Evolutionary conservation across 441 rosid genomes (phyloP).

Genomic region (Populus hybrid): DNA sequence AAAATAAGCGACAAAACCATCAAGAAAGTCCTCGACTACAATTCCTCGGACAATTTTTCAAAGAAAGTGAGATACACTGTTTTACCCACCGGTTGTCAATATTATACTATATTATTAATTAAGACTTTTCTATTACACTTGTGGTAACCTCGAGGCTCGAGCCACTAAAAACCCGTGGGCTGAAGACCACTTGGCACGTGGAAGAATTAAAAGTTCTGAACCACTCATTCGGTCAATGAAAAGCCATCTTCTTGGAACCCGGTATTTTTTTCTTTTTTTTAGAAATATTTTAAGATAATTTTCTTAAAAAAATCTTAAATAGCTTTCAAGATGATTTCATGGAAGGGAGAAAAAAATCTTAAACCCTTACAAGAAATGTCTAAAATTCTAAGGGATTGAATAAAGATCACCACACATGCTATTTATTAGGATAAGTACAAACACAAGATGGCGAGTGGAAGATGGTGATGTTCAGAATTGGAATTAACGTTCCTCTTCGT

Average conservation of each 20-base stretch:
- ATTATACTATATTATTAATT: neutral
- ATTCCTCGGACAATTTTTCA: too few species aligned
- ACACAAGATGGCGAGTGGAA: neutral
- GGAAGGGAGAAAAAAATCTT: too few species aligned
- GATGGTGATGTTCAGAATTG: neutral
- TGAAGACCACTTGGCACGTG: neutral
- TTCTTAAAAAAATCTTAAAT: too few species aligned
- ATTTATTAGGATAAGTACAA: neutral
- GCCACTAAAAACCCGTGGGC: neutral
- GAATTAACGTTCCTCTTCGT: neutral
- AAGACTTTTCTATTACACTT: neutral
- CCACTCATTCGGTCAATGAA: too few species aligned
- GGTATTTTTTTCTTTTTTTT: too few species aligned
- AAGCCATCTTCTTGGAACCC: too few species aligned
- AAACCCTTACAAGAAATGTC: neutral
- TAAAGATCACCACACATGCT: too few species aligned
- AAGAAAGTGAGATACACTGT: neutral
- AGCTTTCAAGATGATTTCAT: neutral
- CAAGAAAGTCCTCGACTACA: neutral
- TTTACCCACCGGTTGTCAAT: neutral
- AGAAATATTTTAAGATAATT: too few species aligned
- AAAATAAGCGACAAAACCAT: neutral
- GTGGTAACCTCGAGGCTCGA: neutral
- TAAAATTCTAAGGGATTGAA: neutral
- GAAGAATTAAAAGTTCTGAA: neutral